Base-by-base conservation (phyloP, 805 yeast species). In the Pichia californica region DNA sequence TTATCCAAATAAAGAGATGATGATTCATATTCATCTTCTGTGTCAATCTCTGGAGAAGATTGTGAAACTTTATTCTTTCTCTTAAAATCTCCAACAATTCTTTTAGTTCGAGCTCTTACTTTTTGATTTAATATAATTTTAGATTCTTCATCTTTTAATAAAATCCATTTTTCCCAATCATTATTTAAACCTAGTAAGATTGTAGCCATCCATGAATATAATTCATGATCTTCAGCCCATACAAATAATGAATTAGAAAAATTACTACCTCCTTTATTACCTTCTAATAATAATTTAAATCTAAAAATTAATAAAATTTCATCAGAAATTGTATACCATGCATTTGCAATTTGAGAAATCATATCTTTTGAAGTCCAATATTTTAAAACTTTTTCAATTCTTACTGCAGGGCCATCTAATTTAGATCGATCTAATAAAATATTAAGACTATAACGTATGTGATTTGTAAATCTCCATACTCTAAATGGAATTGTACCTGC, bases 401-500 rank as follows among this genome's bases (percentile, higher is more conserved):
- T 58, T 38, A 25, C 41, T 7, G 56, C 55, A 7, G 46, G 44
- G 36, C 48, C 47, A 5, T 38, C 49, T 7, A 38, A 28, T 16
- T 48, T 40, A 5, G 41, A 36, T 14, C 23, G 19, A 25, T 44
- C 50, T 6, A 45, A 36, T 5, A 57, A 13, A 11, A 47, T 38
- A 3, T 53, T 35, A 11, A 59, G 31, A 15, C 62, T 54, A 1
- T 47, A 39, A 1, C 39, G 45, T 0, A 76, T 11, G 47, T 70
- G 71, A 16, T 49, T 50, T 26, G 57, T 38, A 15, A 76, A 49
- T 21, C 64, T 58, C 30, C 71, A 55, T 3, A 78, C 33, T 49
- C 81, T 68, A 59, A 80, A 77, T 2, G 88, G 88, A 7, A 83
- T 70, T 36, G 79, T 76, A 32, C 89, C 91, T 47, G 81, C 81